Percentiles rank a stretch among this genome's conserved stretches.
Conservation (phyloP, 345 rosid species). For the Eucalyptus decipiens region DNA sequence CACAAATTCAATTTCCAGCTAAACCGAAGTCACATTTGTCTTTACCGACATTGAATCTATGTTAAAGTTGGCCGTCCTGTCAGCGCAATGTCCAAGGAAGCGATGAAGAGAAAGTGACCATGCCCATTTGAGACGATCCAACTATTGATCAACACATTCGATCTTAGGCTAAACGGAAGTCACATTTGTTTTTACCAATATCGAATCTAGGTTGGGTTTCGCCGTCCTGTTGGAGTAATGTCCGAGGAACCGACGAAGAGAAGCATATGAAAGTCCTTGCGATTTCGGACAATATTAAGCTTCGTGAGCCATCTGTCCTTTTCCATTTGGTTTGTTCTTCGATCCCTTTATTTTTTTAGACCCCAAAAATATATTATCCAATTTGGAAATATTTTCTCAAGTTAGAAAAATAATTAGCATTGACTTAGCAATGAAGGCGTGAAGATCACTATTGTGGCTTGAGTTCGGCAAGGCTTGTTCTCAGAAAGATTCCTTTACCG, state of each 20-base stretch:
- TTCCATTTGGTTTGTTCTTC: neutral
- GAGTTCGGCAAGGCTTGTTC: neutral
- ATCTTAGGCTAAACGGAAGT: neutral
- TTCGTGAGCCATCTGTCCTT: neutral
- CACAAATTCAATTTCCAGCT: fast-evolving
- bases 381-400: neutral
- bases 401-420: neutral
- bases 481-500: neutral
- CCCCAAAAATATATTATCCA: neutral
- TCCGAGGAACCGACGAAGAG: neutral
- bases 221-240: neutral
- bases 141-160: neutral
- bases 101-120: neutral
- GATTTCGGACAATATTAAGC: neutral
- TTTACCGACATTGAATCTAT: neutral
- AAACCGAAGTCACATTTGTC: neutral
- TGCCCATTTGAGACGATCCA: neutral
- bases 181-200: neutral
- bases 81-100: neutral
- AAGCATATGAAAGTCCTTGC: neutral
- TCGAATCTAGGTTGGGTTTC: neutral
- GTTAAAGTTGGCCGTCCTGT: neutral
- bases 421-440: neutral
- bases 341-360: neutral
- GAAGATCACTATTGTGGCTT: neutral